phyloP scores from a whole-genome alignment of 2,329 filamentous ascomycete species.

The Clarireedia monteithiana region DNA sequence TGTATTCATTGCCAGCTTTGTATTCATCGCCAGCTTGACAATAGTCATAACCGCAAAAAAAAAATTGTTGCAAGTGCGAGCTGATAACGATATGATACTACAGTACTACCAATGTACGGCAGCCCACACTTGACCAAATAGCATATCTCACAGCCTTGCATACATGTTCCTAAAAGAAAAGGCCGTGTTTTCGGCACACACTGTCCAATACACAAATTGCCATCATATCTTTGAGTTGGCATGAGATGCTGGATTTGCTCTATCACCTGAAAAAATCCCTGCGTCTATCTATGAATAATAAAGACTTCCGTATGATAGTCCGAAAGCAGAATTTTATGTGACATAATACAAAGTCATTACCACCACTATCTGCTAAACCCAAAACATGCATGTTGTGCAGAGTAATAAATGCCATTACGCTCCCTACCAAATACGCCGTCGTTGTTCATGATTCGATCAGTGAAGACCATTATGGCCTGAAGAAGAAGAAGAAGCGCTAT shows the following conservation, averaged over 20 bases:
- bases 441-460: slow-evolving; percentile 24
- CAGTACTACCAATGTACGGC: too few species aligned
- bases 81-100: too few species aligned
- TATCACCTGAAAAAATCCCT: not conserved
- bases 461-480: slow-evolving; percentile 23
- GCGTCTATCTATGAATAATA: slow-evolving; percentile 8
- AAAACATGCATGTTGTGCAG: slow-evolving; percentile 9
- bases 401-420: slow-evolving; percentile 18
- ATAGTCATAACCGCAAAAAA: too few species aligned
- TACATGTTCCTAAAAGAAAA: too few species aligned
- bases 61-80: too few species aligned
- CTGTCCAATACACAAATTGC: not conserved
- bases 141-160: too few species aligned
- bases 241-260: not conserved
- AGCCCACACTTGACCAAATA: too few species aligned
- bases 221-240: not conserved
- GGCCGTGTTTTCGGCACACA: too few species aligned
- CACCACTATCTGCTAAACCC: slow-evolving; percentile 10
- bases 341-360: slow-evolving; percentile 12
- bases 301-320: slow-evolving; percentile 5
- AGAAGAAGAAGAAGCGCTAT: slow-evolving; percentile 7
- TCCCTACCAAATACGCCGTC: slow-evolving; percentile 24
- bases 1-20: too few species aligned
- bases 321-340: slow-evolving; percentile 8
- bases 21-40: too few species aligned